Conservation (phyloP, 495 filamentous ascomycete species). For the Glutinoglossum americanum region DNA sequence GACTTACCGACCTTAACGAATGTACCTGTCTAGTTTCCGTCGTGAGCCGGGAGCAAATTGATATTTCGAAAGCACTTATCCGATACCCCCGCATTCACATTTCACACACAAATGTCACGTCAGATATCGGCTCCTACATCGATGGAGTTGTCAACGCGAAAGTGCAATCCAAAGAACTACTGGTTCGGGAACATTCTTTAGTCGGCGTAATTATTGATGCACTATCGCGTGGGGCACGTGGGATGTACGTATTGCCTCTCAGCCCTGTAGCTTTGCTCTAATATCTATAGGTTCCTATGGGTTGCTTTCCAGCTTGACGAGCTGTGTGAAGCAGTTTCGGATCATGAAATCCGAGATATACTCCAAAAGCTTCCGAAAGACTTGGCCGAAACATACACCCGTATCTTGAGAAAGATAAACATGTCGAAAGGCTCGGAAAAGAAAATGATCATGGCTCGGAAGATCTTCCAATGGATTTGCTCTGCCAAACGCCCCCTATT, state of each 20-base stretch:
- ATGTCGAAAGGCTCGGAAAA: neutral
- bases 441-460: slow-evolving; percentile 4
- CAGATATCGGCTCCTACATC: neutral
- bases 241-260: neutral
- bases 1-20: neutral
- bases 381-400: slow-evolving; percentile 9
- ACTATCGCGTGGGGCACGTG: neutral
- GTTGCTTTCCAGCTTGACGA: slow-evolving; percentile 11
- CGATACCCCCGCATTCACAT: neutral
- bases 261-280: neutral
- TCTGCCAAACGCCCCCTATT: neutral
- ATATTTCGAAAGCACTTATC: neutral
- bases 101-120: neutral
- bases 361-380: slow-evolving; percentile 8
- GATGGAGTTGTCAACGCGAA: neutral
- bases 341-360: slow-evolving; percentile 5
- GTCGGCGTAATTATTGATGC: neutral
- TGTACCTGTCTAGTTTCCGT: neutral
- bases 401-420: slow-evolving; percentile 6
- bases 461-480: neutral
- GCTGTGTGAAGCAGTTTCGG: slow-evolving; percentile 7
- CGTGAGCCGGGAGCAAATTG: neutral
- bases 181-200: neutral
- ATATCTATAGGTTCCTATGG: slow-evolving; percentile 3
- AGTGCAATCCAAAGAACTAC: neutral